Base-by-base conservation (phyloP, 257 asterid species). In the Petrea volubilis region DNA sequence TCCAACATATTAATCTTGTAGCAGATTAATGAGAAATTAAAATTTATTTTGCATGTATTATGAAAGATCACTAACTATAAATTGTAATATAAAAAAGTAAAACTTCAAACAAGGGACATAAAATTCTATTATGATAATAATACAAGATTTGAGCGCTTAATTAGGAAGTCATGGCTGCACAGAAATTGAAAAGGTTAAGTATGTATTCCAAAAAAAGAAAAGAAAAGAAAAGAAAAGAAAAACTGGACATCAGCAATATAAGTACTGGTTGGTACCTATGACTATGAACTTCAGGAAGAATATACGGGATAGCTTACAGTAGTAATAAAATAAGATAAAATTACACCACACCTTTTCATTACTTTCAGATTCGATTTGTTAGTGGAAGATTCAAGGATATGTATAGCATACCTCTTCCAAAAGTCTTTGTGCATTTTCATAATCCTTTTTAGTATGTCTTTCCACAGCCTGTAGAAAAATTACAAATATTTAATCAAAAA, bases 401-500 rank as follows among this genome's bases (percentile, higher is more conserved):
- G 68, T 38, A 68, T 34, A 72, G 47, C 73, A 41, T 82, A 93
- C 98, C 95, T 84, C 78, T 72, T 87, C 82, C 74, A 67, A 68
- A 60, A 84, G 83, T 18, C 10, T 74, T 67, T 74, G 63, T 4
- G 92, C 90, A 31, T 44, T 75, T 47, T 61, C 85, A 28, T 43
- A 58, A 56, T 90, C 96, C 64, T 70, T 53, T 50, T 74, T 71
- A 60, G 41, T 51, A 52, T 72, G 81, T 17, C 96, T 96, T 53
- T 83, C 93, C 65, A 59, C 69, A 75, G 97, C 90, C 98, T 93
- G 88, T 62, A 74, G 53, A 73, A 41, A 24, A 75, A 60, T 12
- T 6, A 21, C 36, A 62, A 44, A 63, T 57, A 17, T 23, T 49
- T 63, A 69, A 38, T 49, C 50, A 65, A 34, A 46, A 71, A 80